A percentile compares a stretch with the other conserved stretches of the same genome.
Evolutionary conservation across 768 basidiomycete species (phyloP).

Genomic region (Leucocoprinus leucothites): DNA sequence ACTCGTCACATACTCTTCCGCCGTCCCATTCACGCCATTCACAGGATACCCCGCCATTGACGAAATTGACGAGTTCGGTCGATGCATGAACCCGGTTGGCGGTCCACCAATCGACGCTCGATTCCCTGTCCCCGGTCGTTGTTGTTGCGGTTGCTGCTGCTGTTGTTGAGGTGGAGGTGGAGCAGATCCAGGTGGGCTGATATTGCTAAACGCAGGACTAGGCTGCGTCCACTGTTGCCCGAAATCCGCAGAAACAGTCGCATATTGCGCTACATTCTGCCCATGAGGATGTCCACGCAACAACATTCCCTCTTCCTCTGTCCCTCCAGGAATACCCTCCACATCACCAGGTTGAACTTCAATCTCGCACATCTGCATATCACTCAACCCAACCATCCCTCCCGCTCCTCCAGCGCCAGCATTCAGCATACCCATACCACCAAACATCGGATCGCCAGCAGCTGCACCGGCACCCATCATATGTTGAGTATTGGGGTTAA

Average conservation of each 20-base stretch:
- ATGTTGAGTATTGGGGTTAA: constrained; percentile 13
- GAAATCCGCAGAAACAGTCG: constrained; percentile 20
- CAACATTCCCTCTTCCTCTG: constrained; percentile 49
- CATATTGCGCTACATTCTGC: constrained; percentile 4
- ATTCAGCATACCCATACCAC: not conserved
- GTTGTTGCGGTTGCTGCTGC: too few relatives aligned
- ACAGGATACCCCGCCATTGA: constrained; percentile 19
- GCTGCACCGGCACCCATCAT: constrained; percentile 1
- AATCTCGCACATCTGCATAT: constrained; percentile 57
- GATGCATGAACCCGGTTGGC: constrained; percentile 25
- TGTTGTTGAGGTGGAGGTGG: constrained; percentile 32
- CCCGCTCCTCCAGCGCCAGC: constrained; percentile 15
- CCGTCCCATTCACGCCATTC: constrained; percentile 7
- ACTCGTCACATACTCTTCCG: constrained; percentile 37
- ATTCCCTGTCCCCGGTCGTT: constrained; percentile 6
- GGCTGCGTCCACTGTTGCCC: constrained; percentile 35
- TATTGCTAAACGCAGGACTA: constrained; percentile 36
- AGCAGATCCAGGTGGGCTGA: constrained; percentile 13
- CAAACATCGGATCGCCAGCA: not conserved
- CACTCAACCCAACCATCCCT: constrained; percentile 30
- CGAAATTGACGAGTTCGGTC: constrained; percentile 22
- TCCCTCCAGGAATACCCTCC: constrained; percentile 54
- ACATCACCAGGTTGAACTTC: constrained; percentile 53
- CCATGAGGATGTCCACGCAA: not conserved
- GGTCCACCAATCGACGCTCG: constrained; percentile 23